Percentiles rank a stretch among this genome's conserved stretches.
Evolutionary conservation across 2,329 filamentous ascomycete species (phyloP).

Genomic region (Ascochyta lentis): DNA sequence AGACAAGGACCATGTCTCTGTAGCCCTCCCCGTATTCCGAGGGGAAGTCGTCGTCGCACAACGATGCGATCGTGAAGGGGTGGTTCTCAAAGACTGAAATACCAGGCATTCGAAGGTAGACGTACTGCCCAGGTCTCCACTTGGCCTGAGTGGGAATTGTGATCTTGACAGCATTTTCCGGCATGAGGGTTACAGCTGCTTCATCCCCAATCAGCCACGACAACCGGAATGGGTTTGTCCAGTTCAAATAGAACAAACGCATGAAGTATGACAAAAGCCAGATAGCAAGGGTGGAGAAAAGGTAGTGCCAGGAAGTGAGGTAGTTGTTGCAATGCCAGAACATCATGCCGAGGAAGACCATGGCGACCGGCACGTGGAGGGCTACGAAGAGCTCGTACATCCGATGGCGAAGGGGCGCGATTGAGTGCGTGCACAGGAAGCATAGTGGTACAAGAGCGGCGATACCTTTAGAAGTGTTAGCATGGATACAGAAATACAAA

Average conservation of each 20-base stretch:
- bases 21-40: conserved; percentile 89
- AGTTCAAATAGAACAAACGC: conserved; percentile 87
- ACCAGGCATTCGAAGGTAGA: conserved; percentile 92
- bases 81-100: conserved; percentile 92
- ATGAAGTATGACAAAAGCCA: conserved; percentile 77
- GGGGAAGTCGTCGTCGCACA: conserved; percentile 92
- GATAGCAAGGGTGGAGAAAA: conserved; percentile 80
- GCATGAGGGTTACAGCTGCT: conserved; percentile 85
- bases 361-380: conserved; percentile 81
- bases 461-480: conserved; percentile 44
- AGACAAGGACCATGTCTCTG: conserved; percentile 87
- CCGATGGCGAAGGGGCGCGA: conserved; percentile 76
- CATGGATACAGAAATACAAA: not conserved
- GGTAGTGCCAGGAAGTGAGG: conserved; percentile 86
- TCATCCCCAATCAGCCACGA: conserved; percentile 91
- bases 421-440: conserved; percentile 84
- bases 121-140: conserved; percentile 93
- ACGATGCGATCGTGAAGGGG: conserved; percentile 91
- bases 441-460: conserved; percentile 81
- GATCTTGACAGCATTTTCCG: conserved; percentile 93
- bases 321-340: conserved; percentile 98
- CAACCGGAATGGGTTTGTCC: conserved; percentile 78
- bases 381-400: conserved; percentile 87
- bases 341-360: conserved; percentile 80
- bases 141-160: conserved; percentile 92